Conservation (phyloP, 2,329 filamentous ascomycete genomes). For the Exophiala dermatitidis region DNA sequence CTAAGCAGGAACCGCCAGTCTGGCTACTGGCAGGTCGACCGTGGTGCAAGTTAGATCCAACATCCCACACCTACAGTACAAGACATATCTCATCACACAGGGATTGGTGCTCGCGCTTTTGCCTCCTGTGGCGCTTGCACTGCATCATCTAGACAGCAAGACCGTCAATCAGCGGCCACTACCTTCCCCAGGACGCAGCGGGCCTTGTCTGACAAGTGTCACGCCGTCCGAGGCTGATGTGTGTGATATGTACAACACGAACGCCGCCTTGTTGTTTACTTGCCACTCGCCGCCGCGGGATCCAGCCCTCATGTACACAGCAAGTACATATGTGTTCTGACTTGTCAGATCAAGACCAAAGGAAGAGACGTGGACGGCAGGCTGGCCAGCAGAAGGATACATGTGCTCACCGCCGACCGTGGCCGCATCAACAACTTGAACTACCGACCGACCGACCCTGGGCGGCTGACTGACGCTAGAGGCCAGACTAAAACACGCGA, state of each 20-base stretch:
- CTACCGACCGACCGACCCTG: not conserved
- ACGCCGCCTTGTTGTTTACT: slow-evolving; percentile 1
- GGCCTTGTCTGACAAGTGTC: slow-evolving; percentile 13
- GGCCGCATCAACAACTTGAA: slow-evolving; percentile 4
- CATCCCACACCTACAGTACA: not conserved
- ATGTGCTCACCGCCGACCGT: too few relatives aligned
- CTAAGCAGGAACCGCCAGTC: slow-evolving; percentile 6
- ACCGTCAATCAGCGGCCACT: slow-evolving; percentile 7
- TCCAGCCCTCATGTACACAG: too few relatives aligned
- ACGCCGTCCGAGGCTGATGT: slow-evolving; percentile 12
- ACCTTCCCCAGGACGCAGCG: slow-evolving; percentile 9
- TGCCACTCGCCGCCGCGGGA: not conserved
- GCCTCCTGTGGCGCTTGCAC: not conserved
- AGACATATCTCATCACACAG: not conserved
- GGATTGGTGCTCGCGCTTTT: not conserved
- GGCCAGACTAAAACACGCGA: slow-evolving; percentile 18
- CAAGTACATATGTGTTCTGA: too few relatives aligned
- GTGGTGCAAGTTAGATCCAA: not conserved
- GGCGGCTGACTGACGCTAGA: not conserved
- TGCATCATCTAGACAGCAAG: not conserved
- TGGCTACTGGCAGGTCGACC: slow-evolving; percentile 12
- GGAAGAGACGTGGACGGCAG: too few relatives aligned
- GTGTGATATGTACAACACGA: slow-evolving; percentile 5
- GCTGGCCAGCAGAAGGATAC: too few relatives aligned
- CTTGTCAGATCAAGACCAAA: not conserved